Percentiles rank a stretch among this genome's conserved stretches.
These are phyloP conservation scores for Penicillium alfredii DNA, from an alignment of 495 filamentous ascomycete species.

Conservation along the genomic window DNA sequence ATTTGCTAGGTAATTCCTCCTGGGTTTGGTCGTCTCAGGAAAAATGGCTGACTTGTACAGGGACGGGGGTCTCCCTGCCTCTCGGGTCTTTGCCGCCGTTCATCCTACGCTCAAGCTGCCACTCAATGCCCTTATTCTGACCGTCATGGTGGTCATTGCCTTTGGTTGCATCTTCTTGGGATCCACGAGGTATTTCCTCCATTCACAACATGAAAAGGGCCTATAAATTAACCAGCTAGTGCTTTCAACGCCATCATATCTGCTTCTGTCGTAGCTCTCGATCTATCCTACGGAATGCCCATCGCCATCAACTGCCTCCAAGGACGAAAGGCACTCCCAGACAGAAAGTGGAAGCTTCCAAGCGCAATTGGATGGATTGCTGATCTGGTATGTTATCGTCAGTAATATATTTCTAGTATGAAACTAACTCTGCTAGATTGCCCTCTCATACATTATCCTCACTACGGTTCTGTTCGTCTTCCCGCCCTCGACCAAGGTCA, in stretches of 20 bases:
- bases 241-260: slow-evolving; percentile 60
- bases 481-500: slow-evolving; percentile 58
- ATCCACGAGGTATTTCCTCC: slow-evolving; percentile 44
- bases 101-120: slow-evolving; percentile 58
- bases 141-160: slow-evolving; percentile 53
- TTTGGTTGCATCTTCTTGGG: slow-evolving; percentile 69
- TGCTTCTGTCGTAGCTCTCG: slow-evolving; percentile 62
- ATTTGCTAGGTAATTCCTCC: slow-evolving; percentile 44
- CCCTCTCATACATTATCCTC: slow-evolving; percentile 56
- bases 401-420: slow-evolving; percentile 22
- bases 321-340: slow-evolving; percentile 54
- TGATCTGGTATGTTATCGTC: slow-evolving; percentile 45
- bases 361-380: slow-evolving; percentile 50
- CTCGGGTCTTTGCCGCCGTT: slow-evolving; percentile 53
- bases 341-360: slow-evolving; percentile 54
- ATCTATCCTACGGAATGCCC: slow-evolving; percentile 65
- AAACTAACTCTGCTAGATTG: slow-evolving; percentile 37
- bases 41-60: slow-evolving; percentile 20
- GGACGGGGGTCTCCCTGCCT: slow-evolving; percentile 63
- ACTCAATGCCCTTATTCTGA: slow-evolving; percentile 60
- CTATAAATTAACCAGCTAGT: slow-evolving; percentile 14
- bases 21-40: neutral
- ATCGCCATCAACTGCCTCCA: slow-evolving; percentile 57
- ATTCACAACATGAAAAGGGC: neutral
- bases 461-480: slow-evolving; percentile 70